Conservation (phyloP, 345 rosid species). For the Murraya koenigii region DNA sequence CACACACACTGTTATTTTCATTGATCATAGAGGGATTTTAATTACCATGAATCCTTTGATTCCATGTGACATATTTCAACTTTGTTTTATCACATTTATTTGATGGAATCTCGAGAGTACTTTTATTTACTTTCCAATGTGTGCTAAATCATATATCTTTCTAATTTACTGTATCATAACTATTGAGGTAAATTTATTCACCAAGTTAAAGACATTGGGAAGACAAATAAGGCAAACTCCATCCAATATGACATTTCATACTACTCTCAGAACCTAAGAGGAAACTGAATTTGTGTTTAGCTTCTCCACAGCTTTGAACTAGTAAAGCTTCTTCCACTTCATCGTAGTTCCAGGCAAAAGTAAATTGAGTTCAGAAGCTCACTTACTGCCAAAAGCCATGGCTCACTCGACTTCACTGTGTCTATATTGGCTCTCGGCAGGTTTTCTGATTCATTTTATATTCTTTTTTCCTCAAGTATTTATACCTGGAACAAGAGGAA, state of each 20-base stretch:
- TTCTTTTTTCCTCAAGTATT: conserved; percentile 29
- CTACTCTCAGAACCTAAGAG: neutral
- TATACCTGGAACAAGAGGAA: conserved; percentile 78
- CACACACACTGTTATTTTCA: accelerated
- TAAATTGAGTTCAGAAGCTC: neutral
- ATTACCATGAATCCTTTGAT: too few relatives aligned
- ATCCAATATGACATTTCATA: neutral
- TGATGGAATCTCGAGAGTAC: too few relatives aligned
- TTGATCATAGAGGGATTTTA: too few relatives aligned
- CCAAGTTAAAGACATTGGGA: too few relatives aligned
- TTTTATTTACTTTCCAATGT: too few relatives aligned
- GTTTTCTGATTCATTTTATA: neutral
- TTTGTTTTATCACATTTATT: too few relatives aligned
- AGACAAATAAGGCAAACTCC: neutral
- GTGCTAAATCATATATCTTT: too few relatives aligned
- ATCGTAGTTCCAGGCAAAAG: neutral
- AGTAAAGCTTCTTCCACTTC: neutral
- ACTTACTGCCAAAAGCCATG: neutral
- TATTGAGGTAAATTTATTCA: too few relatives aligned
- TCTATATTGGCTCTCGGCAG: neutral
- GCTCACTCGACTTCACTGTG: neutral
- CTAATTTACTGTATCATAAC: too few relatives aligned
- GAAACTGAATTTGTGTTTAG: neutral
- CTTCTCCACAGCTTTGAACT: neutral
- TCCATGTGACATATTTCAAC: too few relatives aligned